A percentile compares a stretch with the other conserved stretches of the same genome.
Conservation (phyloP, 768 basidiomycete genomes). For the Boletus reticulatus region DNA sequence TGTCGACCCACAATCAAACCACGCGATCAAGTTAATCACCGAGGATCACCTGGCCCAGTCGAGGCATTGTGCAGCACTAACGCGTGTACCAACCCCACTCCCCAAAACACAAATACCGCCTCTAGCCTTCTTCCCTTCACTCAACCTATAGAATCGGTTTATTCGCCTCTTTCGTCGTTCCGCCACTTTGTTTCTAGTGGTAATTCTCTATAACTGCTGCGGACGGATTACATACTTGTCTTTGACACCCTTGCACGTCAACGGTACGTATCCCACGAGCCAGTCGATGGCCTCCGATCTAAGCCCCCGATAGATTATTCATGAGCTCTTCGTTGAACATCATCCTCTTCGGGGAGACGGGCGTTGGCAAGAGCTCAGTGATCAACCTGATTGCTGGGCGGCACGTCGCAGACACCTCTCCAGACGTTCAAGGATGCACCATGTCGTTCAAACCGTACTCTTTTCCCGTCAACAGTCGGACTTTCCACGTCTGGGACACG, state of each 20-base stretch:
- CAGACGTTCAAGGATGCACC: slow-evolving; percentile 37
- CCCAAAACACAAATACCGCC: slow-evolving; percentile 16
- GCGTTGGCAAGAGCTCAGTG: slow-evolving; percentile 35
- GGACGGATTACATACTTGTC: not conserved
- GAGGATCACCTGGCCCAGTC: slow-evolving; percentile 17
- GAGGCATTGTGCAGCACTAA: slow-evolving; percentile 1
- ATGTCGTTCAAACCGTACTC: slow-evolving; percentile 31
- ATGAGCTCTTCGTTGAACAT: slow-evolving; percentile 33
- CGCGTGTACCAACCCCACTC: not conserved
- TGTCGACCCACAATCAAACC: slow-evolving; percentile 6
- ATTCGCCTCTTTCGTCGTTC: not conserved
- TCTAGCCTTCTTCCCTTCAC: not conserved
- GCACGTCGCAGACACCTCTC: slow-evolving; percentile 22
- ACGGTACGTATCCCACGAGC: slow-evolving; percentile 7
- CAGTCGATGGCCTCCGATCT: slow-evolving; percentile 16
- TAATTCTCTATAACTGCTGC: not conserved
- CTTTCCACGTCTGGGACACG: slow-evolving; percentile 33
- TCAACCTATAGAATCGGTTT: slow-evolving; percentile 1
- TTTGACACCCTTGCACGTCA: not conserved
- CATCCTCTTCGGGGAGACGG: slow-evolving; percentile 45
- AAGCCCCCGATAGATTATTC: slow-evolving; percentile 9
- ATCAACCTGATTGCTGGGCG: slow-evolving; percentile 33
- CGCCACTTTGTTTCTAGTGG: not conserved
- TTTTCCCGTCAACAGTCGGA: slow-evolving; percentile 15
- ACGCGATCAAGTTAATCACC: slow-evolving; percentile 20